A percentile compares a stretch with the other conserved stretches of the same genome.
These are phyloP conservation scores for Ophiocordyceps camponoti-rufipedis DNA, from an alignment of 2,329 filamentous ascomycete species.

Conservation along the genomic window DNA sequence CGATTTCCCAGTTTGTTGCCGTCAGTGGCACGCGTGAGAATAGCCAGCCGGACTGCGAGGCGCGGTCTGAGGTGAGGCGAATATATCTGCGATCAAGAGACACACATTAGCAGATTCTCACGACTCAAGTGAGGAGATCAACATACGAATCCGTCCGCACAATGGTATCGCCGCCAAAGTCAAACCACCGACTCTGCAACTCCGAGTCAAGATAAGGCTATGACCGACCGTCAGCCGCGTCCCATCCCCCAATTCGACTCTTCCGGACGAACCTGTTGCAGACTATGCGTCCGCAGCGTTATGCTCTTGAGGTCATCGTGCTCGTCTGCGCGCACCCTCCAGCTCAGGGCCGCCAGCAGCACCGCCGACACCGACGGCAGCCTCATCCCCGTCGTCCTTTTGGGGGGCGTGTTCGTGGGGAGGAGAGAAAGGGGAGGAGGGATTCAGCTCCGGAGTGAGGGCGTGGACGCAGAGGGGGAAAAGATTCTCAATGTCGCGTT, in stretches of 20 bases:
- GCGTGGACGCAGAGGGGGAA: not conserved
- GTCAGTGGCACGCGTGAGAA: constrained; percentile 90
- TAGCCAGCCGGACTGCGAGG: constrained; percentile 81
- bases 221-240: constrained; percentile 3
- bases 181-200: constrained; percentile 97
- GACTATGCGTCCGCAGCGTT: constrained; percentile 68
- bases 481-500: not conserved
- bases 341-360: constrained; percentile 30
- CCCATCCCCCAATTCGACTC: not conserved
- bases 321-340: constrained; percentile 28
- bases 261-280: constrained; percentile 47
- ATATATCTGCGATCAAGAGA: constrained; percentile 51
- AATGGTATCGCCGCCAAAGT: constrained; percentile 92
- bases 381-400: constrained; percentile 18
- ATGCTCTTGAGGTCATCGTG: constrained; percentile 34
- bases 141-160: constrained; percentile 51
- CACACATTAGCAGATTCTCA: not conserved
- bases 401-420: too few species aligned
- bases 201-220: constrained; percentile 95
- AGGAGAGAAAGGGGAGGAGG: too few species aligned
- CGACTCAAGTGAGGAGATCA: too few species aligned
- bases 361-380: constrained; percentile 26
- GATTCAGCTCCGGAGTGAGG: not conserved
- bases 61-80: constrained; percentile 75
- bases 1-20: constrained; percentile 97